These are phyloP conservation scores for Rubroshorea leprosula DNA, from an alignment of 345 rosid species.

Conservation along the genomic window DNA sequence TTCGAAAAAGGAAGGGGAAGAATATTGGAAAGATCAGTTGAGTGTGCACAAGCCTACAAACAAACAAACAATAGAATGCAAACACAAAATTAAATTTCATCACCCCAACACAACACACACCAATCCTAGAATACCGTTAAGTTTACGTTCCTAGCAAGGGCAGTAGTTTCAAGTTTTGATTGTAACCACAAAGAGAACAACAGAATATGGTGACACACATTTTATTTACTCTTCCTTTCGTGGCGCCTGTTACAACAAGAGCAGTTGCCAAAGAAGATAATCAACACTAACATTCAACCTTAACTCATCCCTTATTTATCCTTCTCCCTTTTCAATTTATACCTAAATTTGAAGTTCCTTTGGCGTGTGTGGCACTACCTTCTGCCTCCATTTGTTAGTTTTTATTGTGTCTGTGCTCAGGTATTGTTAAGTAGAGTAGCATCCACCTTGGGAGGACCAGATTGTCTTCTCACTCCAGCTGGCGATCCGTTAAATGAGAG, in stretches of 20 bases:
- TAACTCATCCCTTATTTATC: constrained; percentile 11
- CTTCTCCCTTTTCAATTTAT: constrained; percentile 7
- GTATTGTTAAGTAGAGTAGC: constrained; percentile 10
- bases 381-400: constrained; percentile 11
- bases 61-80: neutral
- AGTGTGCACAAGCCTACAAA: neutral
- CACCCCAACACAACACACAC: neutral
- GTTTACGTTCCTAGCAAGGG: neutral
- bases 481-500: constrained; percentile 50
- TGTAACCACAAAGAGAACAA: too few species aligned
- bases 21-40: neutral
- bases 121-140: neutral
- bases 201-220: too few species aligned
- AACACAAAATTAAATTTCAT: too few species aligned
- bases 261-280: constrained; percentile 1
- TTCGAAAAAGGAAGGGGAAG: too few species aligned
- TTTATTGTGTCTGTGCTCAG: constrained; percentile 1
- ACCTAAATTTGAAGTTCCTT: neutral
- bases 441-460: constrained; percentile 47
- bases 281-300: neutral
- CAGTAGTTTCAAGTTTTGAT: neutral
- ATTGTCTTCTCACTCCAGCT: constrained; percentile 38
- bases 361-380: neutral
- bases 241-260: constrained; percentile 13
- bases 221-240: too few species aligned